Base-by-base conservation (phyloP, 495 filamentous ascomycete genomes). In the Neurospora tetraspora region DNA sequence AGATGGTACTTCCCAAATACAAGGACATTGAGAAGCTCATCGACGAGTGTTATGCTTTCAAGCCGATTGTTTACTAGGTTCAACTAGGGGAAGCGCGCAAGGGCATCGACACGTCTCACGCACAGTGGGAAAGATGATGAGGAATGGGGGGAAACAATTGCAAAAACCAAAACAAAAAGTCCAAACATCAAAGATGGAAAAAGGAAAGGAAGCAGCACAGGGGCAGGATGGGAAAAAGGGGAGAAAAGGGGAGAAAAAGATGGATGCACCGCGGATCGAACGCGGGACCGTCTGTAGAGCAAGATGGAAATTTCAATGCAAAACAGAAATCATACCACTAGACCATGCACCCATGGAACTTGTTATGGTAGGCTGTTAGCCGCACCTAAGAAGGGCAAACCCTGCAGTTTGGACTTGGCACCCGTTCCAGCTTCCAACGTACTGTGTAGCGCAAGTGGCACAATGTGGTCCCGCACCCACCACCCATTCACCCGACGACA, bases 241-340 rank as follows among this genome's bases (percentile, higher is more conserved):
- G 1, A 2, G 23, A 47, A 53, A 53, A 23, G 4, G 20, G 2
- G 5, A 14, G 14, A 59, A 53, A 59, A 59, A 27, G 5, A 27
- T 59, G 47, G 47, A 59, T 59, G 47, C 47, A 59, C 47, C 47
- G 47, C 47, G 47, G 47, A 59, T 59, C 47, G 47, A 59, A 59
- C 47, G 47, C 47, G 47, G 47, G 47, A 59, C 47, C 47, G 47
- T 59, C 43, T 73, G 72, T 73, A 73, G 20, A n/a, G 42, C 68
- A 70, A 45, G 68, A 72, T 68, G 9, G 34, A 34, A 37, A 37
- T 36, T 40, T 70, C 69, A 73, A 71, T 68, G 72, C 72, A 70
- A 73, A 65, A 71, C 72, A 73, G 72, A 73, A 53, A 73, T 73
- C 65, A 53, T 73, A 73, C 65, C 65, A 53, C 71, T 53, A 69